phyloP scores from a whole-genome alignment of 1,284 basidiomycete genomes.

The Ceratobasidium sp. region DNA sequence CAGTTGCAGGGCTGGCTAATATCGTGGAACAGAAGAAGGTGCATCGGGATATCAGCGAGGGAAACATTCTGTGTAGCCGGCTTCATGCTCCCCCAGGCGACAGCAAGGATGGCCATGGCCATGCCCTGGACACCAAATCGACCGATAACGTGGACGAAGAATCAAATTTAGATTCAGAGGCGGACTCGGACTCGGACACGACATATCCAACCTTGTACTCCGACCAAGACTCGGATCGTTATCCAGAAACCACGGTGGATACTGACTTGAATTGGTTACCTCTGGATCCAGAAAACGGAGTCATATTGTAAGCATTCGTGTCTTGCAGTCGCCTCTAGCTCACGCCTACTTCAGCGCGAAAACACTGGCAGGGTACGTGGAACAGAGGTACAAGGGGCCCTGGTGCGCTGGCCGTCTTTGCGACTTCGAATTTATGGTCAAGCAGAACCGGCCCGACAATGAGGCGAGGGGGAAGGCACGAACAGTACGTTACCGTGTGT shows the following conservation, averaged over 20 bases:
- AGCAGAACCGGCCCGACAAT: not conserved
- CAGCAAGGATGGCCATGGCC: not conserved
- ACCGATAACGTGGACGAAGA: not conserved
- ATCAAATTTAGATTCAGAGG: not conserved
- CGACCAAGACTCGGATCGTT: no score
- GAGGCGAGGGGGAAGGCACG: not conserved
- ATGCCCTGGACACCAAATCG: slow-evolving; percentile 16
- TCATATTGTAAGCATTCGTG: no score
- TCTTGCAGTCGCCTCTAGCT: not conserved
- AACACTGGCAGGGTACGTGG: not conserved
- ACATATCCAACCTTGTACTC: not conserved
- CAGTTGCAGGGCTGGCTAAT: slow-evolving; percentile 4
- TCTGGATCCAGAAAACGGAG: no score
- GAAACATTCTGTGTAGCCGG: slow-evolving; percentile 38
- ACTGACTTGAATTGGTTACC: no score
- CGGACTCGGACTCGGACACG: slow-evolving; percentile 17
- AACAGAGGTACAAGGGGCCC: not conserved
- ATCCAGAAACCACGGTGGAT: no score
- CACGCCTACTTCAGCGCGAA: not conserved
- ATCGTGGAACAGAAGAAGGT: slow-evolving; percentile 17
- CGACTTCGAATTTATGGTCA: slow-evolving; percentile 36
- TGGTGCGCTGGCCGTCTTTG: not conserved
- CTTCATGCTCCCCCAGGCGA: not conserved
- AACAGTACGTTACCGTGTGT: not conserved
- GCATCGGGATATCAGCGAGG: slow-evolving; percentile 46